Percentiles rank a stretch among this genome's conserved stretches.
Conservation (phyloP, 768 basidiomycete species). For the Cystobasidium ongulense region DNA sequence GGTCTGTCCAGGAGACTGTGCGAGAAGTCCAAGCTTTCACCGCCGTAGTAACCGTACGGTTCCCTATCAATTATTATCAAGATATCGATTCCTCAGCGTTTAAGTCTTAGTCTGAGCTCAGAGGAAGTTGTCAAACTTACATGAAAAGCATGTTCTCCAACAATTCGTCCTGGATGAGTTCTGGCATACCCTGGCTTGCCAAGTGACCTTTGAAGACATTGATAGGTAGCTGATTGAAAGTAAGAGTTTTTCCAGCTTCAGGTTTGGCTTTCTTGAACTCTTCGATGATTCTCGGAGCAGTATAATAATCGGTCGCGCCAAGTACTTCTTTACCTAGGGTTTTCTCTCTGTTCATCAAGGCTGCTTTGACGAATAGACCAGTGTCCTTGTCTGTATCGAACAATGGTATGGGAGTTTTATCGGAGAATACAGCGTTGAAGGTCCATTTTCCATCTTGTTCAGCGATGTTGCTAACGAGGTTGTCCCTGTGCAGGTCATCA, state of each 20-base stretch:
- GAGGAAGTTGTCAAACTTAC: neutral
- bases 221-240: neutral
- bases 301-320: neutral
- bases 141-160: slow-evolving; percentile 3
- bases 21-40: neutral
- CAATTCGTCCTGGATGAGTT: neutral
- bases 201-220: neutral
- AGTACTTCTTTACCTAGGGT: slow-evolving; percentile 2
- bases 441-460: neutral
- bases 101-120: neutral
- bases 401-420: neutral
- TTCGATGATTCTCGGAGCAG: neutral
- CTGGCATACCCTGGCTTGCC: neutral
- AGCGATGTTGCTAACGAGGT: neutral
- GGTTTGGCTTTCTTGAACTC: neutral
- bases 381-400: slow-evolving; percentile 4
- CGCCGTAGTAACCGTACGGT: neutral
- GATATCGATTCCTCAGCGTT: neutral
- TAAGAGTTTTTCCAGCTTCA: neutral
- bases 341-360: neutral
- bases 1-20: neutral
- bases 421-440: neutral
- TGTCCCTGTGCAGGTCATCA: neutral
- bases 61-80: neutral
- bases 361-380: slow-evolving; percentile 4